A percentile compares a stretch with the other conserved stretches of the same genome.
These are phyloP conservation scores for Kalmanozyma brasiliensis DNA, from an alignment of 1,284 basidiomycete genomes.

Conservation along the genomic window DNA sequence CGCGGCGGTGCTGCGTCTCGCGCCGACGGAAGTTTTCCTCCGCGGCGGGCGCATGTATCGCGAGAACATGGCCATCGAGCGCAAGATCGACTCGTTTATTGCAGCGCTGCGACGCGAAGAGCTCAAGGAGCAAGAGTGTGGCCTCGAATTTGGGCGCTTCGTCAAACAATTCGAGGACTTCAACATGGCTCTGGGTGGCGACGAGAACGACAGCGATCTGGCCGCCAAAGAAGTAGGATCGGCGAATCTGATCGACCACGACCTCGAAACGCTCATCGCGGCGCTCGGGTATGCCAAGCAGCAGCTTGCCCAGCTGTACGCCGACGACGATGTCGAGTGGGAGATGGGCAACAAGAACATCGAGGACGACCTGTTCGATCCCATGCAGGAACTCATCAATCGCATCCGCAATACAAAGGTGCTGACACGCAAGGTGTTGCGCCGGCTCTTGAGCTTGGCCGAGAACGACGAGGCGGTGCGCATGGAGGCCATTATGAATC, in stretches of 20 bases:
- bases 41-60: constrained; percentile 79
- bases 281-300: constrained; percentile 60
- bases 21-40: constrained; percentile 57
- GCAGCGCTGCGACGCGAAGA: constrained; percentile 84
- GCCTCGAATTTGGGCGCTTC: constrained; percentile 80
- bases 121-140: constrained; percentile 91
- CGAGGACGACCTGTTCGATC: constrained; percentile 54
- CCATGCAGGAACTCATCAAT: constrained; percentile 55
- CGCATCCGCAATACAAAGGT: constrained; percentile 58
- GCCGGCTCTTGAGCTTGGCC: constrained; percentile 55
- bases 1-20: constrained; percentile 57
- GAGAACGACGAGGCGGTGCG: constrained; percentile 59
- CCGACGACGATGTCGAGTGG: constrained; percentile 55
- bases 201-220: constrained; percentile 70
- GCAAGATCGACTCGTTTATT: constrained; percentile 89
- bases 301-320: constrained; percentile 48
- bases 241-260: constrained; percentile 61
- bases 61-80: constrained; percentile 84
- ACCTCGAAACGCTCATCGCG: constrained; percentile 65
- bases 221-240: constrained; percentile 63
- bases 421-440: constrained; percentile 61
- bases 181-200: constrained; percentile 71
- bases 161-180: constrained; percentile 62
- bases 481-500: constrained; percentile 53
- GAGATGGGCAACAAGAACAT: constrained; percentile 43